phyloP scores from a whole-genome alignment of 2,329 filamentous ascomycete species.

The Albifimbria verrucaria region DNA sequence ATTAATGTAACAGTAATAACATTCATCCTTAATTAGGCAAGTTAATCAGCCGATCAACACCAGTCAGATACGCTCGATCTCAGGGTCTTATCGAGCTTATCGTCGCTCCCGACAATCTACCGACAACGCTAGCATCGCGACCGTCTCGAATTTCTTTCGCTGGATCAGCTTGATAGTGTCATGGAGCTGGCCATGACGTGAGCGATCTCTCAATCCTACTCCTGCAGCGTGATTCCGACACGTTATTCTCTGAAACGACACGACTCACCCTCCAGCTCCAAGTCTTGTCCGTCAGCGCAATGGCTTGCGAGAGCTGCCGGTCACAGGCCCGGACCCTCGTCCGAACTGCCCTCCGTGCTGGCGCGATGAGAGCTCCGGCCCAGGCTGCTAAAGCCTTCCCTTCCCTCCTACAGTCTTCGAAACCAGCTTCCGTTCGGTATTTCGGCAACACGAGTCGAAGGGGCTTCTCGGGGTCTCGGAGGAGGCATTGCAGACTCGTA shows the following conservation, averaged over 20 bases:
- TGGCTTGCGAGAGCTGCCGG: slow-evolving; percentile 49
- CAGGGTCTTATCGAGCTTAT: not conserved
- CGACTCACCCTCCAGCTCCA: not conserved
- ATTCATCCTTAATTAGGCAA: too few species aligned
- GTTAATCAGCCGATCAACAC: too few species aligned
- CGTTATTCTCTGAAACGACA: not conserved
- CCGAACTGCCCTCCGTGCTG: slow-evolving; percentile 27
- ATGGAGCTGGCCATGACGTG: slow-evolving; percentile 26
- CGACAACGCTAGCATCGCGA: slow-evolving; percentile 19
- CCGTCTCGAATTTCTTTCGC: slow-evolving; percentile 15
- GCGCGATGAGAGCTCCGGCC: slow-evolving; percentile 12
- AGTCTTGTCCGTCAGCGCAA: slow-evolving; percentile 20
- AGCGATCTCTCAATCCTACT: slow-evolving; percentile 13
- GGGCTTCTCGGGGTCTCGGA: slow-evolving; percentile 31
- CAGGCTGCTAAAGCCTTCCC: not conserved
- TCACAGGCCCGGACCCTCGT: slow-evolving; percentile 39
- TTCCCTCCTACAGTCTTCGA: slow-evolving; percentile 13
- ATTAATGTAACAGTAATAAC: too few species aligned
- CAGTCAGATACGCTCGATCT: not conserved
- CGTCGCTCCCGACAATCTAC: slow-evolving; percentile 19
- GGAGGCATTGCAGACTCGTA: slow-evolving; percentile 50
- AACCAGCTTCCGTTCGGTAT: slow-evolving; percentile 20
- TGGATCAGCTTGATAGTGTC: slow-evolving; percentile 21
- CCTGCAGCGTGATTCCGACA: slow-evolving; percentile 6
- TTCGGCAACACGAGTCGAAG: slow-evolving; percentile 34